A percentile compares a stretch with the other conserved stretches of the same genome.
These are phyloP conservation scores for Micractinium conductrix DNA, from an alignment of 139 green algal genomes.

Conservation along the genomic window DNA sequence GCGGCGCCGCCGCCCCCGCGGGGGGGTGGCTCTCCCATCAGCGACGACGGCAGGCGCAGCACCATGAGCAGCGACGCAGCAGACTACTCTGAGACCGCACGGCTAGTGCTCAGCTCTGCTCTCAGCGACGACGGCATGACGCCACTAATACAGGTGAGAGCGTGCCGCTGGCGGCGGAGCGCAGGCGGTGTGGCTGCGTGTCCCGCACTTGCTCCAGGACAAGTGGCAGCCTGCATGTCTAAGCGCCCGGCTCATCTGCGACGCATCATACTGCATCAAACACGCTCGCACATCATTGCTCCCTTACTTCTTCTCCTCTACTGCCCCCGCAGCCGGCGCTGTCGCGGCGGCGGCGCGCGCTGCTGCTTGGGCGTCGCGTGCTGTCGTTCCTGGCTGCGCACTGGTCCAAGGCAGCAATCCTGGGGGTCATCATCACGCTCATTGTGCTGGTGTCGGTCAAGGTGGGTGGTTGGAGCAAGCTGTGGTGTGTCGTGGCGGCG, in stretches of 20 bases:
- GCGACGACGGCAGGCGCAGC: background rate
- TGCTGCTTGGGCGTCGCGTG: background rate
- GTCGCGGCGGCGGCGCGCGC: background rate
- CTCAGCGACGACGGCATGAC: constrained; percentile 39
- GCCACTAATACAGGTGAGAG: constrained; percentile 22
- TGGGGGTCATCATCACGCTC: constrained; percentile 51
- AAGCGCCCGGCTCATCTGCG: too few species aligned
- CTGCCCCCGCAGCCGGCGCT: background rate
- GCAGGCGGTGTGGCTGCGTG: background rate
- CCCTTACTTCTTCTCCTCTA: too few species aligned
- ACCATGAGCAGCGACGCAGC: constrained; percentile 5
- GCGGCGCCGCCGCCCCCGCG: background rate
- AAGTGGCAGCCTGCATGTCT: background rate
- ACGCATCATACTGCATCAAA: too few species aligned
- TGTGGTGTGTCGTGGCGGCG: too few species aligned
- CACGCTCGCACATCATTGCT: too few species aligned
- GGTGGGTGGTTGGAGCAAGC: constrained; percentile 28
- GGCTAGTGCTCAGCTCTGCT: constrained; percentile 13
- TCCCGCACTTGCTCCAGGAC: background rate
- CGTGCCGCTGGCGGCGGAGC: background rate
- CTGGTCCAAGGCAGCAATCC: constrained; percentile 51
- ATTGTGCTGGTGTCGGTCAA: constrained; percentile 64
- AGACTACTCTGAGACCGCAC: constrained; percentile 5
- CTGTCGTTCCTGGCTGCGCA: constrained; percentile 31
- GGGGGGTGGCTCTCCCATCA: background rate